phyloP scores from a whole-genome alignment of 495 filamentous ascomycete species.

The Xylaria venustula region DNA sequence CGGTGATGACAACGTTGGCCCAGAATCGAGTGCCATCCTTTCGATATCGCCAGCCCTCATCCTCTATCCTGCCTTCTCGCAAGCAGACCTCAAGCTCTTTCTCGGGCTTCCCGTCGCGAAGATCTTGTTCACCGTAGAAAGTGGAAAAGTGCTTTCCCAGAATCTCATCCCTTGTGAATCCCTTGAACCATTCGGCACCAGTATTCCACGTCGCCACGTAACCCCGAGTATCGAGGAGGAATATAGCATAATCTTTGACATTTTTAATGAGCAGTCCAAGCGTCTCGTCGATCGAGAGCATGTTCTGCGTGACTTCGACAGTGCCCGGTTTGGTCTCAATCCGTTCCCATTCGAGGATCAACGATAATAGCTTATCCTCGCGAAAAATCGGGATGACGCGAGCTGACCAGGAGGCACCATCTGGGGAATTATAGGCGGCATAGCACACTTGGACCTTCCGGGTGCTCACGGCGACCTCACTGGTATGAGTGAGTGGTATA shows the following conservation, averaged over 20 bases:
- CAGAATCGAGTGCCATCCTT: constrained; percentile 63
- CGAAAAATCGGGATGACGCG: constrained; percentile 53
- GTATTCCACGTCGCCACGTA: constrained; percentile 62
- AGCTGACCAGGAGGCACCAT: constrained; percentile 33
- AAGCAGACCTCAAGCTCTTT: constrained; percentile 57
- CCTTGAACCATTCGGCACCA: constrained; percentile 59
- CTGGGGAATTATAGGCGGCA: constrained; percentile 15
- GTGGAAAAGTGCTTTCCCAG: constrained; percentile 62
- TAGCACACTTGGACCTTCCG: constrained; percentile 30
- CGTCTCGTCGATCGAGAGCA: constrained; percentile 49
- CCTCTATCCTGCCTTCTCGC: constrained; percentile 59
- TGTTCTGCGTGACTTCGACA: constrained; percentile 44
- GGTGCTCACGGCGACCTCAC: constrained; percentile 47
- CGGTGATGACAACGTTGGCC: constrained; percentile 66
- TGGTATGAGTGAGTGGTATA: constrained; percentile 38
- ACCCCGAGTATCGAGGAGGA: constrained; percentile 60
- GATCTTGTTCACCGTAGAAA: constrained; percentile 60
- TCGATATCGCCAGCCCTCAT: constrained; percentile 65
- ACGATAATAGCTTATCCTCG: constrained; percentile 44
- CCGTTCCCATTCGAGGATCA: constrained; percentile 47
- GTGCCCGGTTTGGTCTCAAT: constrained; percentile 21
- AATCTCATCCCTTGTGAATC: constrained; percentile 56
- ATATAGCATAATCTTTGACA: constrained; percentile 67
- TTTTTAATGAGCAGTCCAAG: constrained; percentile 63
- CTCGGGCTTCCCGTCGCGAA: constrained; percentile 50